Base-by-base conservation (phyloP, 192 early-diverging fungal species). In the Coemansia sp. region DNA sequence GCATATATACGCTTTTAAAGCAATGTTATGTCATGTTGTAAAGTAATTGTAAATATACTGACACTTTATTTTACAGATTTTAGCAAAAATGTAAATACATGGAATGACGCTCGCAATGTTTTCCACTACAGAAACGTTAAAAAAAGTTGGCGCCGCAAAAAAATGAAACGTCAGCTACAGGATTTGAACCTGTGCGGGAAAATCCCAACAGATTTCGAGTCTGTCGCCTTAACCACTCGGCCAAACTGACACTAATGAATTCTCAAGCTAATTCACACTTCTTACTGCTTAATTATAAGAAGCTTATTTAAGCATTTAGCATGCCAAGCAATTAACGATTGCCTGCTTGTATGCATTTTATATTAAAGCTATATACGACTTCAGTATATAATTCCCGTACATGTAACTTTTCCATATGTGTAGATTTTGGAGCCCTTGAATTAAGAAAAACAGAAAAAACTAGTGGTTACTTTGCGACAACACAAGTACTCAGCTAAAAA, bases 101-200 rank as follows among this genome's bases (percentile, higher is more conserved):
- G 8, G 31, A 34, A 34, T 34, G 4, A 34, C 31, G 31, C 31
- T 34, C 6, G 8, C 6, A 34, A 34, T 34, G 31, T 34, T 34
- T 5, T 34, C 31, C 6, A 34, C 8, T n/a, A 14, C 14, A 44
- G 2, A 44, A 44, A 44, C 2, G 15, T 22, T 14, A 47, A 40
- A 58, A 57, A n/a, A 40, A 57, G 23, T 20, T 38, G 1, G 17
- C 38, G 31, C 8, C 6, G 20, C 7, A 42, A 34, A 17, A 62
- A 74, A 78, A 38, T 28, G 31, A 60, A 55, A 38, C 40, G 40
- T 44, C 40, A 44, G 40, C 40, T 44, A 44, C 40, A 86, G 85
- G 85, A 86, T 86, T 86, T 82, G 85, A 86, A 86, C 85, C 85
- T 86, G 81, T 86, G 85, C 85, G 64, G 64, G 69, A 78, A 86